These are phyloP conservation scores for Sporothrix euskadiensis DNA, from an alignment of 2,329 filamentous ascomycete genomes.

Conservation along the genomic window DNA sequence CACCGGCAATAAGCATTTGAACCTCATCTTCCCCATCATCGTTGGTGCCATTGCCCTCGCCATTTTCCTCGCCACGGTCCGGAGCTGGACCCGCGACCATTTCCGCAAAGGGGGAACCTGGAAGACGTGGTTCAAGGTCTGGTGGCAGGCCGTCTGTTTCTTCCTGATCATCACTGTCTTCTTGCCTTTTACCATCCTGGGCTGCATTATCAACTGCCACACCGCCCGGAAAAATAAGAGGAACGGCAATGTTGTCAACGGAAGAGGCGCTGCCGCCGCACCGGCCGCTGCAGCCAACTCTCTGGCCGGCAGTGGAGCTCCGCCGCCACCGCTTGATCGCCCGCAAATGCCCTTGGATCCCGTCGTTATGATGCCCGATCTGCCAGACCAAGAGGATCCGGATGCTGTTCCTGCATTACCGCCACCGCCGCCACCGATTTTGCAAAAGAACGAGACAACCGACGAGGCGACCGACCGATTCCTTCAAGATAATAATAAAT, in stretches of 20 bases:
- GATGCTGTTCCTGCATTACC: background rate
- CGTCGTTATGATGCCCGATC: constrained; percentile 14
- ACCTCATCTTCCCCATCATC: background rate
- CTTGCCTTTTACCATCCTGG: background rate
- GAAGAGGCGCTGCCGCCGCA: background rate
- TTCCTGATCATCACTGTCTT: background rate
- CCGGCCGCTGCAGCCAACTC: background rate
- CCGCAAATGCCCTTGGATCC: constrained; percentile 19
- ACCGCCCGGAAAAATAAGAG: background rate
- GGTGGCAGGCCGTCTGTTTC: background rate
- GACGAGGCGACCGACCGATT: background rate
- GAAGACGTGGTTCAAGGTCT: background rate
- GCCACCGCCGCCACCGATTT: background rate
- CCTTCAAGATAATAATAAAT: too few species aligned
- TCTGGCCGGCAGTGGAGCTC: background rate
- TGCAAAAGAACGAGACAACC: background rate
- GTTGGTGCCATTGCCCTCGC: background rate
- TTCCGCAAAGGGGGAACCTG: background rate
- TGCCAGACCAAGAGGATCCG: constrained; percentile 9
- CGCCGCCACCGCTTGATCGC: background rate
- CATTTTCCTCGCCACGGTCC: background rate
- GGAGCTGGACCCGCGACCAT: background rate
- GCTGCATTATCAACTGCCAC: background rate
- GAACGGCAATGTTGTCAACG: too few species aligned
- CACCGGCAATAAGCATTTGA: background rate